phyloP scores from a whole-genome alignment of 2,329 filamentous ascomycete species.

The Septoria petroselini region DNA sequence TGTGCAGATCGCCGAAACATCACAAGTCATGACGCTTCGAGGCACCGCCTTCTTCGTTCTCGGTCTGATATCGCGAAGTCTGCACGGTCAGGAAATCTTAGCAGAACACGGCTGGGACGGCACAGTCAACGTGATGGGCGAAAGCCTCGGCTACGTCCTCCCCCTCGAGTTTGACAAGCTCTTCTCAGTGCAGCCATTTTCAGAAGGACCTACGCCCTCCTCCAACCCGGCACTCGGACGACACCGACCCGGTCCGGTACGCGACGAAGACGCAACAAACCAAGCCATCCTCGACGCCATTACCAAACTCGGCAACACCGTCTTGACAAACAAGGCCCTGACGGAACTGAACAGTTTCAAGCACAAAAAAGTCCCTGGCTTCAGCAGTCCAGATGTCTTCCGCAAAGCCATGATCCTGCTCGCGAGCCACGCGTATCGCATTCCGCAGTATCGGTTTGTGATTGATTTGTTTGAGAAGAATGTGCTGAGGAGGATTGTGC shows the following conservation, averaged over 20 bases:
- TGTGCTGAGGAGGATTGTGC: conserved; percentile 78
- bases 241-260: conserved; percentile 20
- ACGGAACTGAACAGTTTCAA: conserved; percentile 64
- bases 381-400: conserved; percentile 70
- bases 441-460: conserved; percentile 83
- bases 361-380: conserved; percentile 66
- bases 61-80: conserved; percentile 84
- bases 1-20: conserved; percentile 79
- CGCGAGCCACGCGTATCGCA: conserved; percentile 83
- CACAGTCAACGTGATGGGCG: conserved; percentile 76
- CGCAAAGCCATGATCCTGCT: conserved; percentile 79
- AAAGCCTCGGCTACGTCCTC: conserved; percentile 82
- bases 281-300: conserved; percentile 78
- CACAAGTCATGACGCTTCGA: conserved; percentile 85
- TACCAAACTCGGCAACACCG: conserved; percentile 86
- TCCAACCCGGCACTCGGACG: conserved; percentile 8
- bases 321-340: conserved; percentile 83
- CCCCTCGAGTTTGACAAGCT: conserved; percentile 74
- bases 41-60: conserved; percentile 97
- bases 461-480: conserved; percentile 92
- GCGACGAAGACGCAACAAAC: conserved; percentile 57
- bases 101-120: conserved; percentile 91
- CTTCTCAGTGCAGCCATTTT: conserved; percentile 55
- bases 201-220: not conserved
- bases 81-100: conserved; percentile 88